Evolutionary conservation across 306 rosid genomes (phyloP).

Genomic region (Coriaria nepalensis): DNA sequence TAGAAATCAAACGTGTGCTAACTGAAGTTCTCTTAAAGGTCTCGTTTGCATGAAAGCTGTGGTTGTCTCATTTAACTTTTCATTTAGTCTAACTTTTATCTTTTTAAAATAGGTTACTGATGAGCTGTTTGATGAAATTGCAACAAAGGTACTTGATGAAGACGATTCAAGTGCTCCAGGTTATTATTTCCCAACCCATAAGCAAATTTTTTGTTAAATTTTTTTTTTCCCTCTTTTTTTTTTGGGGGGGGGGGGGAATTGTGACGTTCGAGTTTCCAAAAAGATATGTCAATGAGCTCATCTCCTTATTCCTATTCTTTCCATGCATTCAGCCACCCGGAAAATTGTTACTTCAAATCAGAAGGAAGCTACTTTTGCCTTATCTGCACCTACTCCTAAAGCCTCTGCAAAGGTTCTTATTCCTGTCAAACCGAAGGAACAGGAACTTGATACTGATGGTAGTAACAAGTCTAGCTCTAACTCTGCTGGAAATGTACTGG

Average conservation of each 20-base stretch:
- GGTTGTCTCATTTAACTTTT: conserved; percentile 5
- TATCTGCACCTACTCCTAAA: conserved; percentile 34
- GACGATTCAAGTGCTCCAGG: conserved; percentile 63
- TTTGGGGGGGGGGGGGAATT: no score
- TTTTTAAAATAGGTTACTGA: conserved; percentile 68
- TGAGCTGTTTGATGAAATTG: conserved; percentile 90
- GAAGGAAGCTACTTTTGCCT: conserved; percentile 29
- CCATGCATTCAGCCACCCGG: conserved; percentile 34
- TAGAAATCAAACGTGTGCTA: conserved; percentile 75
- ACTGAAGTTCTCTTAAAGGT: conserved; percentile 94
- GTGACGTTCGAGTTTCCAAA: no score
- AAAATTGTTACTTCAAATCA: conserved; percentile 33
- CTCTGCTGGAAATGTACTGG: conserved; percentile 77
- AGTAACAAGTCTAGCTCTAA: conserved; percentile 49
- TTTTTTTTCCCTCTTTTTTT: no score
- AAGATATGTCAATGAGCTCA: no score
- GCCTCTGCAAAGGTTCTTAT: conserved; percentile 60
- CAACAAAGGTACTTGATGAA: conserved; percentile 72
- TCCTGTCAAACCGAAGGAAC: conserved; percentile 27
- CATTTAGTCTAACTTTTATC: conserved; percentile 15
- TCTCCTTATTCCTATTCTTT: conserved; percentile 1
- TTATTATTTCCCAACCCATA: conserved; percentile 14
- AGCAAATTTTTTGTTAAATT: no score
- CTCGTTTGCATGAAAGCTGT: conserved; percentile 15
- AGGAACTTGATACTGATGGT: conserved; percentile 39